Conservation (phyloP, 805 yeast species). For the Brettanomyces custersianus region DNA sequence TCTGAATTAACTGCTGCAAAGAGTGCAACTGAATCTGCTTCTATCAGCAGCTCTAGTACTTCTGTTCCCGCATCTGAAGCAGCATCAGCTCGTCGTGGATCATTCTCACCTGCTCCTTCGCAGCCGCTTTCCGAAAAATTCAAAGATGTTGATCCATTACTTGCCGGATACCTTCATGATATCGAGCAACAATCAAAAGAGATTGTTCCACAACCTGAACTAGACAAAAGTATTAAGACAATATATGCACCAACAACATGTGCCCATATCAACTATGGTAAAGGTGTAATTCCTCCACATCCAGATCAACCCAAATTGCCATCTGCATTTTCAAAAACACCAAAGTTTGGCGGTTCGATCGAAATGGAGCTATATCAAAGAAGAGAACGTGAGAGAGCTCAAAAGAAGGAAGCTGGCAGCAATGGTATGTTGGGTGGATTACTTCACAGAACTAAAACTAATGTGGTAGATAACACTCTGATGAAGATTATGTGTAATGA, state of each 20-base stretch:
- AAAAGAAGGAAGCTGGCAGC: conserved; percentile 10
- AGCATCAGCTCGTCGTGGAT: too few species aligned
- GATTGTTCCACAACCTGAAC: conserved; percentile 1
- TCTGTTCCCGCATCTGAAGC: too few species aligned
- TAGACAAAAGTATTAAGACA: conserved; percentile 5
- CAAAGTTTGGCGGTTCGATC: conserved; percentile 19
- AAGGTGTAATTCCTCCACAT: conserved; percentile 41
- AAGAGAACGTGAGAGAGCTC: conserved; percentile 11
- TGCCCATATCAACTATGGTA: conserved; percentile 25
- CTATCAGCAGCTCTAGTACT: too few species aligned
- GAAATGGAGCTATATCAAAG: conserved; percentile 16
- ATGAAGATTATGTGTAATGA: conserved; percentile 13
- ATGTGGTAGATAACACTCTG: conserved; percentile 10
- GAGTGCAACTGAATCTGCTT: too few species aligned
- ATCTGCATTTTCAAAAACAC: conserved; percentile 33
- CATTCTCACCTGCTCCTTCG: too few species aligned
- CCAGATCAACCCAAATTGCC: conserved; percentile 39
- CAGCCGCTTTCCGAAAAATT: conserved; percentile 14
- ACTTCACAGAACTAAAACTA: conserved; percentile 20
- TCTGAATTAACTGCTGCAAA: too few species aligned
- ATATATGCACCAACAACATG: conserved; percentile 18
- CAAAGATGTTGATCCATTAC: conserved; percentile 33
- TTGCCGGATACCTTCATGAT: conserved; percentile 36
- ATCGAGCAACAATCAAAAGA: conserved; percentile 10
- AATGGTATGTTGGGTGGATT: conserved; percentile 21